Evolutionary conservation across 352 stramenopile species (phyloP), one percentile per base, ranked within the genome.

Genomic region (Phytophthora pluvialis): DNA sequence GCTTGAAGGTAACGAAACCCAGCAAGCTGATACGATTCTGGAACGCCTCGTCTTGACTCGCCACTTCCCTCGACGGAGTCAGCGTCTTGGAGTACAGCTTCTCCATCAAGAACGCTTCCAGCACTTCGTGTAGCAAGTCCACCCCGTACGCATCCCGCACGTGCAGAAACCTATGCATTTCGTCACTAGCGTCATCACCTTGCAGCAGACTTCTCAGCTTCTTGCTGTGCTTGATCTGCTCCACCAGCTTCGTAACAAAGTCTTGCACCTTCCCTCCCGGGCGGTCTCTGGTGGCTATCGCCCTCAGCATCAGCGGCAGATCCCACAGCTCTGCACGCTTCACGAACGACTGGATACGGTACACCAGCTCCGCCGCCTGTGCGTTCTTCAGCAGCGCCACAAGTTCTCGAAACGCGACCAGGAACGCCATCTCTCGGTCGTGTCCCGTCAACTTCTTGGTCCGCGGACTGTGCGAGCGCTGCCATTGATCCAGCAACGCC

Each of bases 81-180:
- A 98, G 82, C 11, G 77, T 84, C 31, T 80, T 80, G 0, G 56
- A 13, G 48, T 97, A 93, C 31, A 98, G 36, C 46, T 98, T 98
- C 59, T 93, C 81, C 76, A 98, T 95, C 44, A 98, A 31, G 40
- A 98, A 97, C 10, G 88, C 86, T 51, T 98, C 93, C 12, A 97
- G 44, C 0, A 87, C 78, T 55, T 94, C 86, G 26, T 84, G 75
- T 11, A 93, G 59, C 21, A 88, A 32, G 15, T 88, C 75, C 6
- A 75, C 68, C 16, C 81, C 80, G 31, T 70, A 66, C 1, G 78
- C 70, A 39, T 86, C 72, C 9, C 21, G 33, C 25, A 76, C 55
- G 32, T 76, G 50, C 46, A 86, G 48, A 39, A 78, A 78, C 21
- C 48, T 73, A n/a, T 50, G 53, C 28, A 39, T 28, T 18, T 63